Conservation (phyloP, 768 basidiomycete genomes). For the Saitozyma sp. region DNA sequence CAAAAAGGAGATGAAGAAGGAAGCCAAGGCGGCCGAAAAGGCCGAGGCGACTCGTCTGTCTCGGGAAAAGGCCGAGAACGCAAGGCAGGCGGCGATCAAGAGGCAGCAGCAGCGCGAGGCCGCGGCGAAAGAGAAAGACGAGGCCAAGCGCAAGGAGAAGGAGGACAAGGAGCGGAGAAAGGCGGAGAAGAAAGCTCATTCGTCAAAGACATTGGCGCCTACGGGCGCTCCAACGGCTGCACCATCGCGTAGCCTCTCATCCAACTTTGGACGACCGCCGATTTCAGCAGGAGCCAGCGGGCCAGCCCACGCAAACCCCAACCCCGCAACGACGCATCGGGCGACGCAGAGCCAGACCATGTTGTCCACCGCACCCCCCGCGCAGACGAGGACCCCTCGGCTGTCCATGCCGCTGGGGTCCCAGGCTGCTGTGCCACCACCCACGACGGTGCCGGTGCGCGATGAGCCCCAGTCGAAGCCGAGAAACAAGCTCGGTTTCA, state of each 20-base stretch:
- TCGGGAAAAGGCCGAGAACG: conserved; percentile 31
- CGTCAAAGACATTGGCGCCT: neutral
- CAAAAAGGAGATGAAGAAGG: conserved; percentile 44
- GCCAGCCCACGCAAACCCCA: neutral
- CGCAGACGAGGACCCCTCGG: neutral
- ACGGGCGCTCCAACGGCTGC: neutral
- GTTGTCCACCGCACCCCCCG: neutral
- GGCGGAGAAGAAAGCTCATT: conserved; percentile 22
- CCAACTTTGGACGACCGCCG: neutral
- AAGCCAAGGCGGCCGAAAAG: conserved; percentile 43
- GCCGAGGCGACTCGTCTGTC: conserved; percentile 27
- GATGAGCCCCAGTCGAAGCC: neutral
- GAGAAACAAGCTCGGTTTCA: conserved; percentile 11
- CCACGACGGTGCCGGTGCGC: neutral
- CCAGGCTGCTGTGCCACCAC: neutral
- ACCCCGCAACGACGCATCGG: neutral
- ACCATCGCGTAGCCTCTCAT: neutral
- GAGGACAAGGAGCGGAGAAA: conserved; percentile 36
- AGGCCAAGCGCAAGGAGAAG: conserved; percentile 32
- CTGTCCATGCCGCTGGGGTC: conserved; percentile 6
- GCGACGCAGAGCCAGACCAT: neutral
- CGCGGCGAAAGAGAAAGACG: conserved; percentile 23
- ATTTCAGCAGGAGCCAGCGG: neutral
- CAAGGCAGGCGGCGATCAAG: conserved; percentile 23
- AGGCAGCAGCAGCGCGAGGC: conserved; percentile 27